Evolutionary conservation across 768 basidiomycete species (phyloP).

Genomic region (Symmetrospora coprosmae): DNA sequence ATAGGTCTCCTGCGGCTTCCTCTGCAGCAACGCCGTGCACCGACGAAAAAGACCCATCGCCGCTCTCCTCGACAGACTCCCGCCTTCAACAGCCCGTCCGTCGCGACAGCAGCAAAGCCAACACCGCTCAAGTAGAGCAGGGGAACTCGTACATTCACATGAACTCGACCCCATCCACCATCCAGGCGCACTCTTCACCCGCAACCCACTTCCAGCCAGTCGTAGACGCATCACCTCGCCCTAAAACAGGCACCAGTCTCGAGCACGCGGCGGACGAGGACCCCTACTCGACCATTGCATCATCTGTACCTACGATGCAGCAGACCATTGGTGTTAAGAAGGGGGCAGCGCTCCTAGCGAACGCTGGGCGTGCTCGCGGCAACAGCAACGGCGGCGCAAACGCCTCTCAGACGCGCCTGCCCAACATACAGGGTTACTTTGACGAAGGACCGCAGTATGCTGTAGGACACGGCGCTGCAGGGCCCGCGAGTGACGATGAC

Average conservation of each 20-base stretch:
- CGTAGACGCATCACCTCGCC: no score
- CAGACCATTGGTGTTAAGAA: slow-evolving; percentile 11
- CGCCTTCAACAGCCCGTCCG: no score
- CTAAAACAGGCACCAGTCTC: not conserved
- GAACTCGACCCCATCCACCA: not conserved
- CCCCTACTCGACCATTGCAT: slow-evolving; percentile 2
- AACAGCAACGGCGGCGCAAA: not conserved
- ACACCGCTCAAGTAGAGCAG: no score
- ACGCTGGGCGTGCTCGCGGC: not conserved
- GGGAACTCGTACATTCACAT: slow-evolving; percentile 7
- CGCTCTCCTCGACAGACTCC: no score
- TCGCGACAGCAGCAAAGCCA: no score
- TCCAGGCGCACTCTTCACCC: not conserved
- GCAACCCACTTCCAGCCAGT: not conserved
- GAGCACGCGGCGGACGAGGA: not conserved
- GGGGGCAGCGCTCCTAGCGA: slow-evolving; percentile 1
- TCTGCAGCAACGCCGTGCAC: no score
- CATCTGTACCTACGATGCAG: not conserved
- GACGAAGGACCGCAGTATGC: no score
- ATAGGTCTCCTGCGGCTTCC: no score
- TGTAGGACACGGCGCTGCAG: no score
- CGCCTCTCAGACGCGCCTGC: not conserved
- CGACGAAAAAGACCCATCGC: no score
- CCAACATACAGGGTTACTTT: not conserved
- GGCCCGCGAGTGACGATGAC: not conserved